Base-by-base conservation (phyloP, 805 yeast species). In the Nakazawaea ernobii region DNA sequence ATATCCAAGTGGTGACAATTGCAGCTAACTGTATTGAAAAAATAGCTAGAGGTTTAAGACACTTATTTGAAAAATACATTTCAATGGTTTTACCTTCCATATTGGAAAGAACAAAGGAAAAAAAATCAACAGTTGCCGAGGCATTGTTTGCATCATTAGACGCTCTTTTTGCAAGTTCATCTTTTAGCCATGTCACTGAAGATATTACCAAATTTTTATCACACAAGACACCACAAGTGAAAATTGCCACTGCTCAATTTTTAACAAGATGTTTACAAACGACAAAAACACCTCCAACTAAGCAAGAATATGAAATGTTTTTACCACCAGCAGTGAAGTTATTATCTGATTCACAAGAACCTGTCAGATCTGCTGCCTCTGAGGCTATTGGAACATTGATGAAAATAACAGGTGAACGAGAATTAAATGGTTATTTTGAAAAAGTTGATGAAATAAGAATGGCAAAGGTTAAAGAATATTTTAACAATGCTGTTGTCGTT, bases 31-130 rank as follows among this genome's bases (percentile, higher is more conserved):
- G 85, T 39, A 66, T 83, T 15, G 79, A 74, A 46, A 63, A 64
- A 29, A 61, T 92, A 32, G 86, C 88, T 1, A 73, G 72, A 29
- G 96, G 95, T 1, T 68, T 94, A 41, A 71, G 82, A 47, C 54
- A 61, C 1, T 69, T 67, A 5, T 88, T 87, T 58, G 72, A 68
- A 20, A 74, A 69, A 51, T 84, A 85, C 60, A 74, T 70, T 39
- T 49, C 69, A 0, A 56, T 73, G 1, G 74, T 87, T 1, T 67
- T 88, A 26, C 63, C 67, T 2, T 82, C 94, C 0, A 63, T 86
- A 49, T 64, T 94, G 38, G 97, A 89, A 54, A 75, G 97, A 55
- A 78, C 87, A 11, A 91, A 89, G 59, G 99, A 94, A 61, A 90
- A 86, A 69, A 92, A 92, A 58, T 82, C 77, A 26, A 69, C 83